phyloP scores from a whole-genome alignment of 1,284 basidiomycete species.

The Apiotrichum brassicae region DNA sequence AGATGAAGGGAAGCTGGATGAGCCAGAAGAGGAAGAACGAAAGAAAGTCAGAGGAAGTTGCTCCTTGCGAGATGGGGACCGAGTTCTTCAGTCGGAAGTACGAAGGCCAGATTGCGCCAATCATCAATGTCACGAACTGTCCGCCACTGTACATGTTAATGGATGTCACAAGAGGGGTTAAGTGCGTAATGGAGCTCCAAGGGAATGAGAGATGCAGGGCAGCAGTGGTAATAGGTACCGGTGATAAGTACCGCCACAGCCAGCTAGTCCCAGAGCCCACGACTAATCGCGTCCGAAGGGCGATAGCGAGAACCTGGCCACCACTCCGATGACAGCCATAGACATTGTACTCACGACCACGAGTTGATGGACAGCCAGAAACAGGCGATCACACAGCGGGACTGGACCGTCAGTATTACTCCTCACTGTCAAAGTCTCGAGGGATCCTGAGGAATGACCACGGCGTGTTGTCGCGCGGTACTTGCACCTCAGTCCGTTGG shows the following conservation, averaged over 20 bases:
- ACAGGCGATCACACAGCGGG: slow-evolving; percentile 64
- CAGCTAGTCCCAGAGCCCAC: no score
- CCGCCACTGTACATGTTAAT: slow-evolving; percentile 14
- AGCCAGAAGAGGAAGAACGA: slow-evolving; percentile 73
- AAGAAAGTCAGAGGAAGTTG: slow-evolving; percentile 56
- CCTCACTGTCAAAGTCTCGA: background rate
- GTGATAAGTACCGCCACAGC: no score
- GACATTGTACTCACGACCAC: slow-evolving; percentile 36
- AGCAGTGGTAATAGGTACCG: no score
- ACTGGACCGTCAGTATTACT: slow-evolving; percentile 31
- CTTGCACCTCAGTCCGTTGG: no score
- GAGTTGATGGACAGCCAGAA: slow-evolving; percentile 70
- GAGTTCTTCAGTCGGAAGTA: slow-evolving; percentile 59
- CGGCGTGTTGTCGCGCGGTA: no score
- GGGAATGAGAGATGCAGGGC: no score
- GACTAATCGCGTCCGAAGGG: background rate
- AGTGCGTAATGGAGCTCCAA: background rate
- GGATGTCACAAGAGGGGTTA: background rate
- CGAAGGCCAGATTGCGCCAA: slow-evolving; percentile 72
- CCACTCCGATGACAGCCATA: no score
- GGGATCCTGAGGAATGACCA: no score
- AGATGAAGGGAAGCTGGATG: slow-evolving; percentile 56
- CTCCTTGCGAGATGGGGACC: slow-evolving; percentile 56
- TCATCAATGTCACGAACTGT: slow-evolving; percentile 51
- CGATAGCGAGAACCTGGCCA: slow-evolving; percentile 2